phyloP scores from a whole-genome alignment of 179 eudicot genomes.

The Kewa caespitosa region DNA sequence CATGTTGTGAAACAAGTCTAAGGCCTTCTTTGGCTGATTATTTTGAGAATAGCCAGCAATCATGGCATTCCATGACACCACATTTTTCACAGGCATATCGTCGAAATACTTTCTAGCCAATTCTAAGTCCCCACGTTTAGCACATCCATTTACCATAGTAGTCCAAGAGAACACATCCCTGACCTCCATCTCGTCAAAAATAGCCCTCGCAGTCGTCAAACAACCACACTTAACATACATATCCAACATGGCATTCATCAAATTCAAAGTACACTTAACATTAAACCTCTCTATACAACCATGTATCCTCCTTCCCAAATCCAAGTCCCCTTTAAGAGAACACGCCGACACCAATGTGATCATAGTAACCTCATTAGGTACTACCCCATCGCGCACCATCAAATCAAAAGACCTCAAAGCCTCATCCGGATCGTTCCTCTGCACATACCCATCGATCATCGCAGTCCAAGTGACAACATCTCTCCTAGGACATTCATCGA shows the following conservation, averaged over 20 bases:
- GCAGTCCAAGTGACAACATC: conserved; percentile 83
- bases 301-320: conserved; percentile 39
- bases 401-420: conserved; percentile 52
- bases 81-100: conserved; percentile 62
- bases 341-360: conserved; percentile 63
- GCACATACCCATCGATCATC: conserved; percentile 60
- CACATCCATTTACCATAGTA: conserved; percentile 61
- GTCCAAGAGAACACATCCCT: conserved; percentile 80
- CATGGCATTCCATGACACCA: conserved; percentile 79
- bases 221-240: conserved; percentile 72
- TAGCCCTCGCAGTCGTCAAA: conserved; percentile 43
- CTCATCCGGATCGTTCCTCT: conserved; percentile 45
- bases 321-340: conserved; percentile 48
- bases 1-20: conserved; percentile 37
- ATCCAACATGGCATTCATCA: conserved; percentile 68
- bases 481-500: conserved; percentile 48
- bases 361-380: conserved; percentile 69
- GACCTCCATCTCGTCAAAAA: conserved; percentile 53
- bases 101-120: conserved; percentile 55
- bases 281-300: conserved; percentile 33
- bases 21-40: conserved; percentile 33
- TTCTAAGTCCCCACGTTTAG: conserved; percentile 50
- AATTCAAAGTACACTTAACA: conserved; percentile 40
- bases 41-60: conserved; percentile 60
- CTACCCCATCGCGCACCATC: conserved; percentile 49